phyloP scores from a whole-genome alignment of 139 green algal genomes.

The Eudorina sp. region DNA sequence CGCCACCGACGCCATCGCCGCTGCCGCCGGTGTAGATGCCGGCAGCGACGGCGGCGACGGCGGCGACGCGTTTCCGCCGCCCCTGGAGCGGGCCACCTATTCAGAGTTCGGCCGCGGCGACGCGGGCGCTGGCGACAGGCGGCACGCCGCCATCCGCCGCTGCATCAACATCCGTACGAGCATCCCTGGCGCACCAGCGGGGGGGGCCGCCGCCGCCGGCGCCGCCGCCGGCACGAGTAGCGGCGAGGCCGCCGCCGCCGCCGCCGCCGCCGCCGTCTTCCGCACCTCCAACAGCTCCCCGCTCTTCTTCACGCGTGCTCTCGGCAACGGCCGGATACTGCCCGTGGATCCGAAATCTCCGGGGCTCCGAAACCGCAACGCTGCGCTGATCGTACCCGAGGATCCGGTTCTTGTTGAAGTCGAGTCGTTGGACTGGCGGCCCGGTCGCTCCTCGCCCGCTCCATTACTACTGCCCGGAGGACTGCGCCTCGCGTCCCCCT shows the following conservation, averaged over 20 bases:
- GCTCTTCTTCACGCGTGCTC: background rate
- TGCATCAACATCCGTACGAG: too few relatives aligned
- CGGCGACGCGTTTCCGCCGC: too few relatives aligned
- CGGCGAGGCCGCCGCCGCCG: background rate
- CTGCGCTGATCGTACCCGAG: background rate
- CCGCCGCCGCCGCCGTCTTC: background rate
- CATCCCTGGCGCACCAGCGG: too few relatives aligned
- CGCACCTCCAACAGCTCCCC: background rate
- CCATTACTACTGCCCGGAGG: too few relatives aligned
- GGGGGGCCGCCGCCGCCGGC: background rate
- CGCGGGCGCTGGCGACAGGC: background rate
- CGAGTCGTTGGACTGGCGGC: too few relatives aligned
- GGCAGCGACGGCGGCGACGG: too few relatives aligned
- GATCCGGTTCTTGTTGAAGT: background rate
- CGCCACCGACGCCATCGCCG: background rate
- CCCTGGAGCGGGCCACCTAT: background rate
- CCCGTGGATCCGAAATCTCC: background rate
- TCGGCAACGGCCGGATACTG: background rate
- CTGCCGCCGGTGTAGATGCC: too few relatives aligned
- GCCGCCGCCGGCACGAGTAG: background rate
- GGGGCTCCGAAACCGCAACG: background rate
- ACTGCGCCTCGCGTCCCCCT: too few relatives aligned
- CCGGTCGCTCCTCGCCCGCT: too few relatives aligned
- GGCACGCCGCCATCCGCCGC: background rate
- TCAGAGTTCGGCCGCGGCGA: background rate